Percentiles rank a stretch among this genome's conserved stretches.
phyloP scores from a whole-genome alignment of 345 rosid species.

The Gossypium sturtianum region DNA sequence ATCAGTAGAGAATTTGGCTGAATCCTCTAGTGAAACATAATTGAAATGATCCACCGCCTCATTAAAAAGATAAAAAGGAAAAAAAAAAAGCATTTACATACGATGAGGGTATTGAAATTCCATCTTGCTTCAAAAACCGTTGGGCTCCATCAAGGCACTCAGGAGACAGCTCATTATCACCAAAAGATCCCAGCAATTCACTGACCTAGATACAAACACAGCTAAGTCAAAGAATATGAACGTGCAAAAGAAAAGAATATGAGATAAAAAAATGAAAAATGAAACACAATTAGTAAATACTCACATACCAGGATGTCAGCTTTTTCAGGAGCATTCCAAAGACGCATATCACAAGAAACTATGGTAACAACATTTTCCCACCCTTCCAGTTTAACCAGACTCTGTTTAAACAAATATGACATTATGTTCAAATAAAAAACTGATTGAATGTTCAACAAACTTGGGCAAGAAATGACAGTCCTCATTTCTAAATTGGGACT shows the following conservation, averaged over 20 bases:
- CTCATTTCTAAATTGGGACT: neutral
- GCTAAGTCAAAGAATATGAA: constrained; percentile 10
- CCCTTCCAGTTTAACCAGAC: constrained; percentile 84
- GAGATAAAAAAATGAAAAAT: neutral
- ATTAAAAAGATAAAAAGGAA: neutral
- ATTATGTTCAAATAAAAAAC: constrained; percentile 10
- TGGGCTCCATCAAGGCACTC: constrained; percentile 99
- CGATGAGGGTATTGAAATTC: constrained; percentile 96
- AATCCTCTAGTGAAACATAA: neutral
- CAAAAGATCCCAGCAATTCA: constrained; percentile 92
- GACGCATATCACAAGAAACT: constrained; percentile 93
- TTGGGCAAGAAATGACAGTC: neutral
- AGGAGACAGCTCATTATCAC: constrained; percentile 98
- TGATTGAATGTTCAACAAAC: constrained; percentile 9
- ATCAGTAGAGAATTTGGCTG: neutral
- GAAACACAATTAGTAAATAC: neutral
- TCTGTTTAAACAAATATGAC: constrained; percentile 38
- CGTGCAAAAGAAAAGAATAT: neutral
- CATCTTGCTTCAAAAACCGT: constrained; percentile 81
- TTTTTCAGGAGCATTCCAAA: constrained; percentile 90
- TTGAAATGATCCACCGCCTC: neutral
- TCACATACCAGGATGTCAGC: constrained; percentile 84
- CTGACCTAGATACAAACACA: constrained; percentile 58
- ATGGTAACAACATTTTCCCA: constrained; percentile 84
- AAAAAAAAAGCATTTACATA: constrained; percentile 31